A percentile compares a stretch with the other conserved stretches of the same genome.
phyloP scores from a whole-genome alignment of 139 green algal genomes.

The Chlorella ohadii region DNA sequence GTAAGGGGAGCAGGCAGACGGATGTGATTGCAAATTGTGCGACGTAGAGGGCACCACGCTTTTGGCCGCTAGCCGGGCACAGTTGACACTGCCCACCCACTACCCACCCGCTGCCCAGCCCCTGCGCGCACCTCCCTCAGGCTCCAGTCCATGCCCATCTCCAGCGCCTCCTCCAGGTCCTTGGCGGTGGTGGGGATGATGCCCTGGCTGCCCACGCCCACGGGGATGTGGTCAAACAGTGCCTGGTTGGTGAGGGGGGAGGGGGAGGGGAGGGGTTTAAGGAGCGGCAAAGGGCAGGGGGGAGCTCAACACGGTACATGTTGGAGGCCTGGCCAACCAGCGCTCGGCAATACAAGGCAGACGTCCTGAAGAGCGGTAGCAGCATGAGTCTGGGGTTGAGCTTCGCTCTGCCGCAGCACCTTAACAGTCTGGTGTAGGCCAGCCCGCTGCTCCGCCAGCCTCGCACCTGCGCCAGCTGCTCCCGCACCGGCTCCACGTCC shows the following conservation, averaged over 20 bases:
- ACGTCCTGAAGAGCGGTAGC: too few species aligned
- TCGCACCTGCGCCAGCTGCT: constrained; percentile 71
- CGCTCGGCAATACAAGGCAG: too few species aligned
- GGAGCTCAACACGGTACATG: not conserved
- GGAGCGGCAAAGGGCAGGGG: not conserved
- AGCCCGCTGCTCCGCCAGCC: not conserved
- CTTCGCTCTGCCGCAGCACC: too few species aligned
- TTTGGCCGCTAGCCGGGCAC: not conserved
- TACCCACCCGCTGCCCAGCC: too few species aligned
- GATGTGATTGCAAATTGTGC: not conserved
- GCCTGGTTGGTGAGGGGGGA: constrained; percentile 50
- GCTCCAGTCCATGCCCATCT: constrained; percentile 92
- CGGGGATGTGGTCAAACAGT: constrained; percentile 95
- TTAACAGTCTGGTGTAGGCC: too few species aligned
- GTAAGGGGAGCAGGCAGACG: not conserved
- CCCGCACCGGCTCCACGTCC: constrained; percentile 77
- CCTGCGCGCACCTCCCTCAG: not conserved
- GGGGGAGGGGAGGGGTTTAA: not conserved
- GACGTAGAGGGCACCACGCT: not conserved
- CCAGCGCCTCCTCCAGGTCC: constrained; percentile 84
- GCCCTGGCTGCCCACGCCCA: constrained; percentile 87
- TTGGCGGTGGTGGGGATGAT: constrained; percentile 86
- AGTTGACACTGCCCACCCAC: too few species aligned
- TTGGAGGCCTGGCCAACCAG: too few species aligned
- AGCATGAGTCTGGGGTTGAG: too few species aligned